Base-by-base conservation (phyloP, 1,284 basidiomycete genomes). In the Schizophyllum amplum region DNA sequence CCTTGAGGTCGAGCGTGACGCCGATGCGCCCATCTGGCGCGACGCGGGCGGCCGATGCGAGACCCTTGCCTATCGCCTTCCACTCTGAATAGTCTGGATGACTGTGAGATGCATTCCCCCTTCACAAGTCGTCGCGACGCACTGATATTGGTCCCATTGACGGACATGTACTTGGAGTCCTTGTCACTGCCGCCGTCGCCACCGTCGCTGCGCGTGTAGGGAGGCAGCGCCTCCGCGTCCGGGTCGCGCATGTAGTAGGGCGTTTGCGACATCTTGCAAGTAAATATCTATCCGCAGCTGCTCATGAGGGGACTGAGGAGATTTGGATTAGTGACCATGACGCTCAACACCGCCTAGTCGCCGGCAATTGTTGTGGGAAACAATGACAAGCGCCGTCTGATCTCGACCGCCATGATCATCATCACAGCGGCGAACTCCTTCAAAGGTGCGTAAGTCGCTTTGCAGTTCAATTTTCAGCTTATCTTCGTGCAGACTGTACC, bases 1-100 rank as follows among this genome's bases (percentile, higher is more conserved):
- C 68, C 61, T 78, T 77, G 46, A 83, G 68, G 58, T 81, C 72
- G 15, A 81, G 66, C 5, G 72, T 72, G 13, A 76, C 63, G 22
- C 68, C 61, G 55, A 76, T 76, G 24, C 72, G 67, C 15, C 75
- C 75, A 59, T 76, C 74, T n/a, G 66, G 63, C 1, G 68, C 66
- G 21, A 76, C 62, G 17, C 65, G 65, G 5, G 74, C 75, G 13
- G 61, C 60, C 1, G 75, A 75, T 1, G 65, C 54, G 1, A 77
- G 68, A 4, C 75, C 75, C 60, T 68, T 66, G 15, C 73, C 70
- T 15, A 56, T 61, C 4, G 68, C 61, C 11, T 64, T 64, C 61
- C 66, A 71, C 53, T 68, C 61, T 21, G 61, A 60, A 54, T 62
- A 68, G 55, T 67, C 67, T 69, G 54, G 11, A 4, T 11, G 33